Evolutionary conservation across 192 early-diverging fungal species (phyloP).

Genomic region (Cladochytrium replicatum): DNA sequence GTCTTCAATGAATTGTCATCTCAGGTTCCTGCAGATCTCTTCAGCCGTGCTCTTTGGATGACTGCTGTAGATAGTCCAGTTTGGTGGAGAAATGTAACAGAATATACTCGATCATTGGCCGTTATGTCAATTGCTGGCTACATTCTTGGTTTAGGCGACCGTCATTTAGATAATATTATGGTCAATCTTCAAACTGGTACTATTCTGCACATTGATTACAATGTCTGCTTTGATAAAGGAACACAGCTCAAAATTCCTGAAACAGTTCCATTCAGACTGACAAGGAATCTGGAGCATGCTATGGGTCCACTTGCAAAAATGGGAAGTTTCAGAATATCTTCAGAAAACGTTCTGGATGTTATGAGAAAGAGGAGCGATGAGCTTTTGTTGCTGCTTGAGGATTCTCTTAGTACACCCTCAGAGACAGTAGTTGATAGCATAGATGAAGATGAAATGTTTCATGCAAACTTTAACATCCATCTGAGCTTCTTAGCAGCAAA

Average conservation of each 20-base stretch:
- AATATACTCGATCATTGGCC: slow-evolving; percentile 40
- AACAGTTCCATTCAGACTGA: slow-evolving; percentile 66
- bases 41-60: slow-evolving; percentile 57
- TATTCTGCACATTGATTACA: slow-evolving; percentile 67
- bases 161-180: slow-evolving; percentile 68
- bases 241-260: slow-evolving; percentile 52
- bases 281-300: slow-evolving; percentile 33
- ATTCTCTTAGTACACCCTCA: no score
- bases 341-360: slow-evolving; percentile 22
- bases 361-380: slow-evolving; percentile 31
- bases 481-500: slow-evolving; percentile 29
- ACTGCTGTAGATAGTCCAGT: slow-evolving; percentile 21
- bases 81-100: slow-evolving; percentile 30
- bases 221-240: slow-evolving; percentile 67
- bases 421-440: no score
- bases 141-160: slow-evolving; percentile 56
- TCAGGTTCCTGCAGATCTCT: slow-evolving; percentile 56
- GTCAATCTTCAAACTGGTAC: slow-evolving; percentile 34
- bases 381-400: slow-evolving; percentile 40
- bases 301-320: slow-evolving; percentile 31
- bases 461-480: slow-evolving; percentile 31
- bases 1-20: slow-evolving; percentile 50
- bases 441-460: no score
- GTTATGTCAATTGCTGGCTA: slow-evolving; percentile 58
- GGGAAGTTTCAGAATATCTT: slow-evolving; percentile 32